Base-by-base conservation (phyloP, 805 yeast species). In the Yamadazyma philogaea region DNA sequence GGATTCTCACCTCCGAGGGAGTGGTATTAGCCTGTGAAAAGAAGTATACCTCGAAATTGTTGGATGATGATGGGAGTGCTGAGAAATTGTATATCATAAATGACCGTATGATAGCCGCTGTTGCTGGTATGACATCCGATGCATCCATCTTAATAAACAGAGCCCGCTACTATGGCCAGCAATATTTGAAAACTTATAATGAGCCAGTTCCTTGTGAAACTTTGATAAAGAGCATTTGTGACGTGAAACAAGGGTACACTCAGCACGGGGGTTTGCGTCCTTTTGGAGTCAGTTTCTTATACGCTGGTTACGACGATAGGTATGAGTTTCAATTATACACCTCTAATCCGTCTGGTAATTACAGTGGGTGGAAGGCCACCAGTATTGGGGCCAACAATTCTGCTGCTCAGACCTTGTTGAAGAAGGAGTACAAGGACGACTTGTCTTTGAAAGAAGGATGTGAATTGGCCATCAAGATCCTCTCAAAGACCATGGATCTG, bases 221-320 rank as follows among this genome's bases (percentile, higher is more conserved):
- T 42, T 78, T 93, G 50, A 96, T 93, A 50, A 87, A 87, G 60
- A 76, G 84, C 50, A 74, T 93, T 49, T 89, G 97, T 69, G 95
- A 93, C 66, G 78, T 87, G 49, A 93, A 93, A 66, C 99, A 93
- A 64, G 96, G 98, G 8, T 93, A 93, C 65, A 93, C 99, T 6
- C 99, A 93, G 66, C 96, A 87, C 60, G 99, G 99, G 60, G 99
- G 99, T 28, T 77, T 93, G 57, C 84, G 99, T 66, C 99, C 99
- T 16, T 93, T 89, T 63, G 99, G 99, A 57, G 99, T 93, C 31
- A 85, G 96, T 40, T 90, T 93, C 66, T 78, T 93, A 47, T 93
- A 87, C 59, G 99, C 98, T 5, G 99, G 99, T 6, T 84, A 82
- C 59, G 99, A 93, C 62, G 91, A 88, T 41, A 71, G 87, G 56